Base-by-base conservation (phyloP, 1,284 basidiomycete genomes). In the Microbotryum scabiosae region DNA sequence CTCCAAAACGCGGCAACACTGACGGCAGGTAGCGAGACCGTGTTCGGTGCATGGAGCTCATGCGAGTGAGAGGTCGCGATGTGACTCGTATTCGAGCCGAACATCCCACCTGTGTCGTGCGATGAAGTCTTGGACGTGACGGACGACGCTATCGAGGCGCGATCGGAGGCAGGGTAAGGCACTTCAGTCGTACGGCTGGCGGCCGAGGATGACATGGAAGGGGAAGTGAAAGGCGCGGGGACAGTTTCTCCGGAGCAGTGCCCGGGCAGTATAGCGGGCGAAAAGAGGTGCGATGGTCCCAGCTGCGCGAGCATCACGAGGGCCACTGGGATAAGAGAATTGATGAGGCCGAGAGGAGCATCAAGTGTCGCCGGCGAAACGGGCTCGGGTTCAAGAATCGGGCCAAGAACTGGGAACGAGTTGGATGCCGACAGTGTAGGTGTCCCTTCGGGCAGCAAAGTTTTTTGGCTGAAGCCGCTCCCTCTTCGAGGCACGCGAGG, bases 1-100 rank as follows among this genome's bases (percentile, higher is more conserved):
- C 71, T 64, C 71, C 71, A 72, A 12, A 72, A 46, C 1, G 69
- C 69, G 14, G 64, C 68, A 4, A 69, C 63, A 14, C 64, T 67
- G 23, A 68, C 68, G 18, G 71, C 65, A 1, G 71, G 71, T 8
- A 72, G 57, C 12, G 62, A 64, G 23, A 72, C 62, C 5, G 71
- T 64, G 36, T 63, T 68, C 16, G 70, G 66, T 1, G 71, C 69
- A 28, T 71, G 66, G 14, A 71, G 66, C 56, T 72, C 71, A 58
- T 70, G 68, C 30, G 64, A 63, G 30, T 63, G 52, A 3, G 64
- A 32, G 25, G 47, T 52, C 36, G 36, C 36, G 16, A 12, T 12
- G 12, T 41, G 36, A 12, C 36, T 41, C 36, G 10, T 41, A 16
- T 10, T 41, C 14, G 36, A 41, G 36, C 36, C 36, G 14, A 41